phyloP scores from a whole-genome alignment of 1,139 yeast genomes.

The Blastobotrys buckinghamii region DNA sequence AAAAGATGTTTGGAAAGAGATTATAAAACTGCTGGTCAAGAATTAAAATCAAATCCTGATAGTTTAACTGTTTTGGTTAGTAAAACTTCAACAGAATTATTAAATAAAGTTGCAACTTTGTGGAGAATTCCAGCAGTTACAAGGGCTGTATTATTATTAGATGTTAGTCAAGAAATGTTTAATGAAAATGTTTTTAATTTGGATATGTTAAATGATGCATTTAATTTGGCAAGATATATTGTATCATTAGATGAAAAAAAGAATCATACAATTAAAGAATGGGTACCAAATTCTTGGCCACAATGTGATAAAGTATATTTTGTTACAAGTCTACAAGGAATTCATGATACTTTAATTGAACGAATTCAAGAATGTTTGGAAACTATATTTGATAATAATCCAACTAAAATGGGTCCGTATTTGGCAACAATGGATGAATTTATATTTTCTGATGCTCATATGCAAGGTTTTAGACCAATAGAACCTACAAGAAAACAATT shows the following conservation, averaged over 20 bases:
- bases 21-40: conserved; percentile 24
- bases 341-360: conserved; percentile 46
- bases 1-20: conserved; percentile 33
- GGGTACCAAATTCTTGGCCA: conserved; percentile 46
- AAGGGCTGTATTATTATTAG: conserved; percentile 45
- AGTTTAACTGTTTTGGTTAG: conserved; percentile 32
- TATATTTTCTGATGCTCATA: conserved; percentile 46
- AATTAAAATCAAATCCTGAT: conserved; percentile 25
- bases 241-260: conserved; percentile 30
- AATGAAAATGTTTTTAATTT: conserved; percentile 74
- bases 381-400: conserved; percentile 44
- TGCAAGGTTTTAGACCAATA: conserved; percentile 35
- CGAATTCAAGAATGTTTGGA: conserved; percentile 43
- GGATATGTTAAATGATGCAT: conserved; percentile 41
- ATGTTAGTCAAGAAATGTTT: conserved; percentile 35
- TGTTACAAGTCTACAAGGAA: conserved; percentile 42
- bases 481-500: conserved; percentile 48
- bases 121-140: conserved; percentile 61
- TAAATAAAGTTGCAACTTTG: conserved; percentile 44
- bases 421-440: conserved; percentile 47
- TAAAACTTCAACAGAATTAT: conserved; percentile 40
- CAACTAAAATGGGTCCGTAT: conserved; percentile 59
- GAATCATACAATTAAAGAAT: conserved; percentile 24
- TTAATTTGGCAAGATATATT: conserved; percentile 40
- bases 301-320: conserved; percentile 48